These are phyloP conservation scores for Neofusicoccum umdonicola DNA, from an alignment of 2,329 filamentous ascomycete species.

Conservation along the genomic window DNA sequence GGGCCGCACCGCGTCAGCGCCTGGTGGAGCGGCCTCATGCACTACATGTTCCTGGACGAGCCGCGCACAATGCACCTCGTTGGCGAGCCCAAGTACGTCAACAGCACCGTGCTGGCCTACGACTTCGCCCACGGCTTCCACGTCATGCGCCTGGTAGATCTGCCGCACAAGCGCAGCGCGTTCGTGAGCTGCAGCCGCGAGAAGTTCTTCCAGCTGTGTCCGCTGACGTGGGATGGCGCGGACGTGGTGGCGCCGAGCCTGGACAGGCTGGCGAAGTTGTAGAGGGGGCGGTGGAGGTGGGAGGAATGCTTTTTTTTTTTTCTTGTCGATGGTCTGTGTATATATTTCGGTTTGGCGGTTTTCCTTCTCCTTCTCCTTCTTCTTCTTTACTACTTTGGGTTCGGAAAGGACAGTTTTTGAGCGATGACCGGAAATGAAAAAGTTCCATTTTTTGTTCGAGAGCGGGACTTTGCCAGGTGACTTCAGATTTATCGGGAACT, in stretches of 20 bases:
- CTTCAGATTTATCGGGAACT: too few species aligned
- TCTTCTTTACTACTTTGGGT: too few species aligned
- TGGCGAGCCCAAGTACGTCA: constrained; percentile 71
- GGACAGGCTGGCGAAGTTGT: constrained; percentile 1
- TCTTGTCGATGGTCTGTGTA: neutral
- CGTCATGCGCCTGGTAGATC: constrained; percentile 68
- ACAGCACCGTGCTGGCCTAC: constrained; percentile 68
- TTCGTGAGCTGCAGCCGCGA: constrained; percentile 64
- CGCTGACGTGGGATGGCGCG: constrained; percentile 36
- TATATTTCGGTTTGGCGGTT: neutral
- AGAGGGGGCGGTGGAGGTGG: neutral
- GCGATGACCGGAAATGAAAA: too few species aligned
- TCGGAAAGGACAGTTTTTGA: too few species aligned
- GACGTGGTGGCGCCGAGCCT: neutral
- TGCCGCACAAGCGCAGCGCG: constrained; percentile 69
- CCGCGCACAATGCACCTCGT: constrained; percentile 55
- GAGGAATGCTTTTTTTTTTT: neutral
- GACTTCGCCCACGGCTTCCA: constrained; percentile 72
- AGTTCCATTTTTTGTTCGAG: too few species aligned
- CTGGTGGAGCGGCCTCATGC: constrained; percentile 58
- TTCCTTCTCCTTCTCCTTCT: too few species aligned
- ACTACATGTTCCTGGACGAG: constrained; percentile 60
- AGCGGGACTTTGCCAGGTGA: too few species aligned
- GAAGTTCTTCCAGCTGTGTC: constrained; percentile 68
- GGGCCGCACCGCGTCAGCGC: constrained; percentile 56